Conservation (phyloP, 108 stramenopile genomes). For the Bacterosira constricta region DNA sequence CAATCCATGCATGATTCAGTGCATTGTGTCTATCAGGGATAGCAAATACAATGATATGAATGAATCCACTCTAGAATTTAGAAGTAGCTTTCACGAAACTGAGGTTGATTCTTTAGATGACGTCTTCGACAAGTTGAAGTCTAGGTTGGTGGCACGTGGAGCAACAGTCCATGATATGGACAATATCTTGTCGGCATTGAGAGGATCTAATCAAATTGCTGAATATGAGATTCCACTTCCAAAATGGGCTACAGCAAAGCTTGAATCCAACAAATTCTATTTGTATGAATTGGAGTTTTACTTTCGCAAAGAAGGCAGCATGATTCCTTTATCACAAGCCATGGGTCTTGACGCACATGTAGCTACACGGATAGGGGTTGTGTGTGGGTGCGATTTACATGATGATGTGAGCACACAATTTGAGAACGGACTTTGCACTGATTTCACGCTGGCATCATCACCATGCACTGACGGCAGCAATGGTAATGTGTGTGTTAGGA, state of each 20-base stretch:
- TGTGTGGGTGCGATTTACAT: slow-evolving; percentile 13
- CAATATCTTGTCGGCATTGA: background rate
- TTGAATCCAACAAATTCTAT: slow-evolving; percentile 14
- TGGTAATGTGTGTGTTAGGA: slow-evolving; percentile 1
- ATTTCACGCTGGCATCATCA: background rate
- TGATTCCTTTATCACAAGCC: slow-evolving; percentile 18
- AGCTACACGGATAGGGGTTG: slow-evolving; percentile 29
- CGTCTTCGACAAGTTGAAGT: background rate
- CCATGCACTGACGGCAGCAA: background rate
- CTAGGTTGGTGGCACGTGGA: background rate
- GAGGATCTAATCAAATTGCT: background rate
- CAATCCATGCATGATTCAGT: slow-evolving; percentile 24
- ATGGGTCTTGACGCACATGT: slow-evolving; percentile 8
- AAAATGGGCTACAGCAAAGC: slow-evolving; percentile 12
- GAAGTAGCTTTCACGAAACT: background rate
- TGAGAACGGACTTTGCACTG: slow-evolving; percentile 1
- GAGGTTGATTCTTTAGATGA: slow-evolving; percentile 10
- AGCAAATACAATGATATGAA: background rate
- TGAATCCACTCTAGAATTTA: background rate
- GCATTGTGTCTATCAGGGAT: slow-evolving; percentile 6
- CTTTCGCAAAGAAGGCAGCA: background rate
- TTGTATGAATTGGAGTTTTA: slow-evolving; percentile 31
- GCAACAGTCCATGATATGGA: background rate
- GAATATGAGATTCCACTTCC: slow-evolving; percentile 15
- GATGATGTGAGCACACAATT: slow-evolving; percentile 2